Conservation (phyloP, 2,329 filamentous ascomycete species). For the Teratosphaeriaceae sp. region DNA sequence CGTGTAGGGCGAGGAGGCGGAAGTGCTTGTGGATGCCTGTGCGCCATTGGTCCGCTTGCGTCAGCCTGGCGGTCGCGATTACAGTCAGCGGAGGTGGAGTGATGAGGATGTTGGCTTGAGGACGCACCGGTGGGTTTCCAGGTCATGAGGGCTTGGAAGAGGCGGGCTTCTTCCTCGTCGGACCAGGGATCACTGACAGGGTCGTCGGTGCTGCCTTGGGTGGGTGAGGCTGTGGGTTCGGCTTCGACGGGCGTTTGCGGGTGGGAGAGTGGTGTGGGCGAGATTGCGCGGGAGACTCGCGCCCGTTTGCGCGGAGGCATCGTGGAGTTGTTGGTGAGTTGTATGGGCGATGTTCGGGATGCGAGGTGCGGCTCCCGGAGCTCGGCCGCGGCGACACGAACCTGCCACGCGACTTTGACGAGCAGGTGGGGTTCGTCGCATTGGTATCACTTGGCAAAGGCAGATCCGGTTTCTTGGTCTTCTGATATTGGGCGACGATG, state of each 20-base stretch:
- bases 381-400: not conserved
- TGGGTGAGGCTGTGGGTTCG: conserved; percentile 26
- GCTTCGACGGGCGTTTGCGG: conserved; percentile 31
- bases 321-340: not conserved
- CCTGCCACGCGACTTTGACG: not conserved
- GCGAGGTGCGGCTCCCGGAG: too few relatives aligned
- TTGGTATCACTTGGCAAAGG: not conserved
- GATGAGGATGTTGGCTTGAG: too few relatives aligned
- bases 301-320: conserved; percentile 69
- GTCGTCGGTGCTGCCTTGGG: conserved; percentile 39
- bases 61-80: conserved; percentile 5
- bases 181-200: conserved; percentile 73
- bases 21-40: conserved; percentile 90
- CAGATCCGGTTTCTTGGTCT: not conserved
- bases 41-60: conserved; percentile 7
- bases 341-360: too few relatives aligned
- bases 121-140: conserved; percentile 93
- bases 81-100: too few relatives aligned
- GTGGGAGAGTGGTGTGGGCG: conserved; percentile 45
- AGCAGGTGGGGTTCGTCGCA: not conserved
- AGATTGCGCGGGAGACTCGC: conserved; percentile 48
- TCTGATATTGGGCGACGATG: too few relatives aligned
- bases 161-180: conserved; percentile 85
- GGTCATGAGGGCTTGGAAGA: conserved; percentile 86
- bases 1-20: conserved; percentile 70